Base-by-base conservation (phyloP, 495 filamentous ascomycete genomes). In the Tuber melanosporum region DNA sequence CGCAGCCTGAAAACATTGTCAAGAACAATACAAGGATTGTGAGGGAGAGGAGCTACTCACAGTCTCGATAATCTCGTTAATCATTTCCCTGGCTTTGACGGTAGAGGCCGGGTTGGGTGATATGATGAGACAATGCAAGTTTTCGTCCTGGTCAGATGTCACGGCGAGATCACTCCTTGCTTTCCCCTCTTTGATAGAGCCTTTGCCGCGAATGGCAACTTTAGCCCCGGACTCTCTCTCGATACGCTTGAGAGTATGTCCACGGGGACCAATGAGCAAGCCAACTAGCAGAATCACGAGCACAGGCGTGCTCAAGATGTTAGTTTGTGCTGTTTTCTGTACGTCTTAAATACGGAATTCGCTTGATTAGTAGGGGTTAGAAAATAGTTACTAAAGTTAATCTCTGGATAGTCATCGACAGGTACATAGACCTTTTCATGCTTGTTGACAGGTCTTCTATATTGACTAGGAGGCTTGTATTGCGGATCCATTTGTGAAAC, bases 351-450 rank as follows among this genome's bases (percentile, higher is more conserved):
- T 66, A 66, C 26, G 26, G 26, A 32, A 36, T 36, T 32, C 15
- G 77, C 82, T 76, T 79, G 80, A 79, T 82, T 82, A 93, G 91
- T 94, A 93, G 94, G 94, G 97, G 97, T 66, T 32, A 96, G 94
- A 91, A 82, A 82, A 76, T 83, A 93, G 52, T 66, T 97, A 99
- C 95, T 98, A 93, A 98, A 99, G 92, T 99, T 99, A 92, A 99
- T 98, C 87, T 98, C 96, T 89, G 96, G 96, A 87, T 99, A 99
- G 86, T 99, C 96, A 91, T 98, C 98, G 87, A 80, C 83, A 71
- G 83, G 83, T 75, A 84, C 81, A 81, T 84, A 84, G 73, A 84
- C 81, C 74, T 84, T 84, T 80, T 84, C 83, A 47, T 84, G 80
- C 71, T 82, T 84, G 80, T 81, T 80, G 71, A 78, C 79, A 46